A percentile compares a stretch with the other conserved stretches of the same genome.
Evolutionary conservation across 148 eudicot genomes (phyloP).

Genomic region (Dianthus caryophyllus): DNA sequence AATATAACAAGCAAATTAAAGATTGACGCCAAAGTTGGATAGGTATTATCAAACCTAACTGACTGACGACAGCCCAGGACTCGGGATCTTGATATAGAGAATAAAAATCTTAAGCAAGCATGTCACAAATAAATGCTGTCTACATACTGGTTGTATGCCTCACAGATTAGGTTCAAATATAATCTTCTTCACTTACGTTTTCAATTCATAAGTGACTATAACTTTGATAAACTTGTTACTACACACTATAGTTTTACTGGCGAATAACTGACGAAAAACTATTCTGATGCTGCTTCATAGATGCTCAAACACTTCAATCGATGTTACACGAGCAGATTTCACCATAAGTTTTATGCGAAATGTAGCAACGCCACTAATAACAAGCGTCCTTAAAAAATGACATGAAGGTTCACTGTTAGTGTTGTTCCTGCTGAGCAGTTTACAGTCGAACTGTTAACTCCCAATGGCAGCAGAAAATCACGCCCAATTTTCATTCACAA

Average conservation of each 20-base stretch:
- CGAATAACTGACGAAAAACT: background rate
- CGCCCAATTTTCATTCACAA: too few species aligned
- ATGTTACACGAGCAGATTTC: background rate
- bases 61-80: background rate
- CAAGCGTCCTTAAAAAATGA: background rate
- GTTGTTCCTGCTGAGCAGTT: too few species aligned
- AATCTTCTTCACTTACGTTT: background rate
- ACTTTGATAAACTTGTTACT: background rate
- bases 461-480: too few species aligned
- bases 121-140: background rate
- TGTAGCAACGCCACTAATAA: background rate
- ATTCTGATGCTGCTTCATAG: background rate
- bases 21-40: background rate
- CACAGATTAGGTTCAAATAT: background rate
- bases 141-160: background rate
- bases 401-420: background rate
- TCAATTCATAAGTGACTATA: background rate
- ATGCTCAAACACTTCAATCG: background rate
- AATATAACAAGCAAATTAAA: constrained; percentile 1
- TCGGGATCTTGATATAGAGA: too few species aligned
- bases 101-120: background rate
- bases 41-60: background rate
- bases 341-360: background rate
- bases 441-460: too few species aligned
- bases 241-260: background rate